phyloP scores from a whole-genome alignment of 2,329 filamentous ascomycete genomes.

The Didymella glomerata region DNA sequence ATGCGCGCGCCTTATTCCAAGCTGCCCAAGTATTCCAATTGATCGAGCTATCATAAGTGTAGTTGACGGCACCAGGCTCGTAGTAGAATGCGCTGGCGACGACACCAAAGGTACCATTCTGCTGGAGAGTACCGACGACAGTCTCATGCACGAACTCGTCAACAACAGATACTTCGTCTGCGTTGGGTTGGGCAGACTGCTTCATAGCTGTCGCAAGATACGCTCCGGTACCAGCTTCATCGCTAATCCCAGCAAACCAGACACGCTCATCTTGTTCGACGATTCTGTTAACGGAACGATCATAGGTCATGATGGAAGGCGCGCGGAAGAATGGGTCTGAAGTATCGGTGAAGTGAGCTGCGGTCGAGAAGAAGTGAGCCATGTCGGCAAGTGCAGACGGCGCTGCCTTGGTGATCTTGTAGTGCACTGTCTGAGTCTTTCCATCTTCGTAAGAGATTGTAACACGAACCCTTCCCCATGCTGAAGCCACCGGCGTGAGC shows the following conservation, averaged over 20 bases:
- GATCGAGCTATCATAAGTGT: constrained; percentile 55
- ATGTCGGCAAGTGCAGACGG: constrained; percentile 57
- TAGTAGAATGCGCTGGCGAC: constrained; percentile 67
- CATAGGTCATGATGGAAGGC: constrained; percentile 66
- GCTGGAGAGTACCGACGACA: constrained; percentile 58
- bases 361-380: constrained; percentile 63
- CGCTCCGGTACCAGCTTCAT: constrained; percentile 66
- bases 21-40: constrained; percentile 63
- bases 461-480: constrained; percentile 62
- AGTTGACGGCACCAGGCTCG: constrained; percentile 56
- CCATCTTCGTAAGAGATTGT: constrained; percentile 60
- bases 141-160: constrained; percentile 64
- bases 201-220: constrained; percentile 66
- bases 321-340: constrained; percentile 64
- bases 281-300: constrained; percentile 49
- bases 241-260: constrained; percentile 68
- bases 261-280: constrained; percentile 59
- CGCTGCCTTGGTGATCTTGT: constrained; percentile 62
- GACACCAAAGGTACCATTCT: constrained; percentile 56
- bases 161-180: constrained; percentile 60
- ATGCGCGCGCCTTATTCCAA: constrained; percentile 60
- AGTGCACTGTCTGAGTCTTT: constrained; percentile 64
- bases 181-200: constrained; percentile 60
- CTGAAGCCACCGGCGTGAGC: constrained; percentile 54
- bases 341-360: constrained; percentile 61